Evolutionary conservation across 73 alveolate species (phyloP), one percentile per base, ranked within the genome.

Genomic region (Urostyla sp.): DNA sequence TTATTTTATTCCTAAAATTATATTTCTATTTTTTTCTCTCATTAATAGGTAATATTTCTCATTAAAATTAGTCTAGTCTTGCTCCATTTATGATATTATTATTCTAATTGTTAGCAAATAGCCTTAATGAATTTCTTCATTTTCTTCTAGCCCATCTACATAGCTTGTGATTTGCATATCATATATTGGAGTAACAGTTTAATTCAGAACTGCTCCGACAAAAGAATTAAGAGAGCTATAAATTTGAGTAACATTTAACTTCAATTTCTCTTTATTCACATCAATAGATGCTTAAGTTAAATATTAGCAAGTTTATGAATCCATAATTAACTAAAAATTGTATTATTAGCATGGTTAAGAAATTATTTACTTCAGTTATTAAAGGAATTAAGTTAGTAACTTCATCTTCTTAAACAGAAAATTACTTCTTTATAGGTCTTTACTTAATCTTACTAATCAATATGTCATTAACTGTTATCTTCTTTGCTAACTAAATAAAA

Each of bases 391-490:
- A 4, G 20, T 69, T 36, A 7, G 49, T 21, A 23, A 69, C 34
- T 23, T 69, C 30, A 3, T 44, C 67, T 34, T 48, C 24, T 13
- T 37, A 1, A 5, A 31, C 34, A 1, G 5, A 6, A 30, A 69
- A 69, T 6, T 69, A 67, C 6, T 44, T 20, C 7, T 4, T 3
- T 26, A 49, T 53, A 3, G 20, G 24, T 26, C 31, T 23, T 10
- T 6, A 32, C 16, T 69, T 26, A 1, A 69, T 3, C 3, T 36
- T 16, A 16, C 15, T 20, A 1, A 7, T 1, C 20, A 69, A 23
- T 24, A 69, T 6, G 30, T 69, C 83, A 31, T 34, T 69, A 10
- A 48, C 83, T 46, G 83, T 69, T 3, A 55, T 69, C 72, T 69
- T 69, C 36, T 69, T 69, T 2, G 31, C 56, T 4, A 69, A 30